Evolutionary conservation across 2,329 filamentous ascomycete genomes (phyloP), one percentile per base, ranked within the genome.

Genomic region (Atkinsonella hypoxylon): DNA sequence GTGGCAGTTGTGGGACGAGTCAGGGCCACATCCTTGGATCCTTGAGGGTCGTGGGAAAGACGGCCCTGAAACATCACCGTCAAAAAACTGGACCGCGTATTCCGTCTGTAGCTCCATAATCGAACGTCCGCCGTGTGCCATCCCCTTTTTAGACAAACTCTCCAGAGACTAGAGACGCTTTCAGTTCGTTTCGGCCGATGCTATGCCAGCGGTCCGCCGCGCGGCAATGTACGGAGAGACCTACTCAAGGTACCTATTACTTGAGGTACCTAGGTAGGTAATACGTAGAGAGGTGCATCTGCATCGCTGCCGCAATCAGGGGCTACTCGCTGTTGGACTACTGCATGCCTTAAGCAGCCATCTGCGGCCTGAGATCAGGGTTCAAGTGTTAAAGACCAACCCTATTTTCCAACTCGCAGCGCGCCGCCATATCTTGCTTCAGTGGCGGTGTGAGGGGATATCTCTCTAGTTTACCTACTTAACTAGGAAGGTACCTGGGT

Each of bases 41-140:
- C 44, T n/a, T 12, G 11, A 15, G 20, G 20, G n/a, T n/a, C n/a
- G 20, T 8, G 30, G 26, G 18, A 45, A 15, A 45, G 44, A 15
- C 18, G 22, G 44, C 26, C 44, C 31, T 46, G 44, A 46, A 46
- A 46, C 44, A 46, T 46, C 4, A 32, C 44, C 31, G 43, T 45
- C 18, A 31, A 45, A 26, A 6, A 10, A 45, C 4, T 20, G 31
- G 26, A 22, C 44, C 44, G 20, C 44, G 31, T 18, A 18, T 18
- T 20, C 39, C 39, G 39, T 17, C 10, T 12, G 39, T 41, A n/a
- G 39, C 6, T 41, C 17, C 39, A n/a, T n/a, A 41, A 36, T 12
- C 17, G 11, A 41, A 6, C 39, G 18, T n/a, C 39, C 7, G 39
- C n/a, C 39, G n/a, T 36, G 31, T 12, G 17, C 31, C 31, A n/a